phyloP scores from a whole-genome alignment of 1,284 basidiomycete genomes.

The Peniophora sp. region DNA sequence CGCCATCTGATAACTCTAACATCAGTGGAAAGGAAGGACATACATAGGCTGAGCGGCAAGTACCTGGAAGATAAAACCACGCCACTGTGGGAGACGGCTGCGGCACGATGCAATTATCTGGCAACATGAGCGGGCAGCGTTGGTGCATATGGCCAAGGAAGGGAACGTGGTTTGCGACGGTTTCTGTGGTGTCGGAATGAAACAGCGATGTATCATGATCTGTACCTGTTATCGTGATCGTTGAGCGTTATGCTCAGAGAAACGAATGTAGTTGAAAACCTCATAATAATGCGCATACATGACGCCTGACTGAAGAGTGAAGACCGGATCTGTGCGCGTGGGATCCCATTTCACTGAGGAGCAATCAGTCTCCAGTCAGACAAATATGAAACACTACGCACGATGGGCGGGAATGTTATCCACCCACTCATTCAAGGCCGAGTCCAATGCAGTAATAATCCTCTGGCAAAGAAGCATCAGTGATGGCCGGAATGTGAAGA shows the following conservation, averaged over 20 bases:
- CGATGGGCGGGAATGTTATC: slow-evolving; percentile 46
- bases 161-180: background rate
- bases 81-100: background rate
- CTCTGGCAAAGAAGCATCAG: slow-evolving; percentile 12
- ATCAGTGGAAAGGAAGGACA: background rate
- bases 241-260: too few relatives aligned
- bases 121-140: background rate
- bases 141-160: background rate
- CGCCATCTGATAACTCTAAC: background rate
- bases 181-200: background rate
- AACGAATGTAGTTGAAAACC: too few relatives aligned
- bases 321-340: slow-evolving; percentile 29
- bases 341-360: slow-evolving; percentile 45
- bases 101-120: background rate
- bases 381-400: slow-evolving; percentile 12
- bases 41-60: background rate
- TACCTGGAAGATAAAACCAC: background rate
- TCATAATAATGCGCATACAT: background rate
- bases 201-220: background rate
- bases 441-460: slow-evolving; percentile 47
- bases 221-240: background rate
- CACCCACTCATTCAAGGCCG: slow-evolving; percentile 53
- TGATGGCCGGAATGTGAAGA: too few relatives aligned
- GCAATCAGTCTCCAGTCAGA: background rate
- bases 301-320: slow-evolving; percentile 43